phyloP scores from a whole-genome alignment of 257 asterid genomes.

The Oldenlandia corymbosa region DNA sequence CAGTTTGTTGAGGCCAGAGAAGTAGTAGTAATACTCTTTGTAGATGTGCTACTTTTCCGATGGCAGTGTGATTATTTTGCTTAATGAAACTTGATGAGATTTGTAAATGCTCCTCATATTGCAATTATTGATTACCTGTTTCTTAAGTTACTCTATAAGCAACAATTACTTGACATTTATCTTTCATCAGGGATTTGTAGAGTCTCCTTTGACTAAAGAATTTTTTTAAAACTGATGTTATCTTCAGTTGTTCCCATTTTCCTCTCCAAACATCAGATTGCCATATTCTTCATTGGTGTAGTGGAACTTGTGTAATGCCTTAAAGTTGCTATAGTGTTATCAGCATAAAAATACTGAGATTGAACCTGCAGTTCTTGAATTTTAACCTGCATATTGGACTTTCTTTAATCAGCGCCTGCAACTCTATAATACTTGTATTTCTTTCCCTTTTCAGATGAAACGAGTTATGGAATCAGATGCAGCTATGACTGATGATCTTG shows the following conservation, averaged over 20 bases:
- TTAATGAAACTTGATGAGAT: not conserved
- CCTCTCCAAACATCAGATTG: not conserved
- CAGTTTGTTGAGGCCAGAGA: not conserved
- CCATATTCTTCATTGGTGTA: not conserved
- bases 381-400: not conserved
- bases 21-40: not conserved
- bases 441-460: constrained; percentile 56
- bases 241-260: not conserved
- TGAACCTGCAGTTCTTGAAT: not conserved
- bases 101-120: not conserved
- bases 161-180: not conserved
- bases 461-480: constrained; percentile 94
- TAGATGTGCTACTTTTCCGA: not conserved
- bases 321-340: not conserved
- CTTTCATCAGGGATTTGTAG: not conserved
- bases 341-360: not conserved
- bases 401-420: no score
- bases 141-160: not conserved
- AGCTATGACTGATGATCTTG: constrained; percentile 92
- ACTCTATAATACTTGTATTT: constrained; percentile 8
- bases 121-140: not conserved
- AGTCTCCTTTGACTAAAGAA: not conserved
- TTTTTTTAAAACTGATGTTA: not conserved
- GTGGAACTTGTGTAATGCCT: not conserved
- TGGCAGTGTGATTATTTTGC: not conserved